phyloP scores from a whole-genome alignment of 2,329 filamentous ascomycete species.

The Aspergillus transmontanensis region DNA sequence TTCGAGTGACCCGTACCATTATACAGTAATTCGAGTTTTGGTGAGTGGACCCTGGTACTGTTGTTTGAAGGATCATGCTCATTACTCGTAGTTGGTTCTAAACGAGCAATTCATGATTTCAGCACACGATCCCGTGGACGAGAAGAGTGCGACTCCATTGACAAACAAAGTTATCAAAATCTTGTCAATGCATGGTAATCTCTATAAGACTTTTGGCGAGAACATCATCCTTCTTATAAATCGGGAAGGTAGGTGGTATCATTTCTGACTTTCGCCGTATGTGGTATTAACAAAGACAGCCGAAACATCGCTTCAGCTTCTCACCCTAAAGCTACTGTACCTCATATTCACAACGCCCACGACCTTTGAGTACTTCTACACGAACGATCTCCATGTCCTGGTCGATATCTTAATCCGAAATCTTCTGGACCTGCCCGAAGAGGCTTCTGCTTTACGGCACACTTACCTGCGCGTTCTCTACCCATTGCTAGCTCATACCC shows the following conservation, averaged over 20 bases:
- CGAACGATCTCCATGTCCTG: conserved; percentile 91
- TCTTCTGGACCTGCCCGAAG: conserved; percentile 89
- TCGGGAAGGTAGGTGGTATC: conserved; percentile 65
- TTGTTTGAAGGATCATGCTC: conserved; percentile 19
- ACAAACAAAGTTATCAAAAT: conserved; percentile 95
- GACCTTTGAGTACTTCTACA: conserved; percentile 98
- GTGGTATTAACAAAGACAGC: conserved; percentile 45
- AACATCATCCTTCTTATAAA: conserved; percentile 96
- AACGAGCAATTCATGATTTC: conserved; percentile 98
- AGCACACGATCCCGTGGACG: conserved; percentile 56
- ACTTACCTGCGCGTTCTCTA: conserved; percentile 94
- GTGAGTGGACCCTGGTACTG: conserved; percentile 54
- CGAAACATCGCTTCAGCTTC: conserved; percentile 87
- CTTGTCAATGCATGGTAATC: conserved; percentile 75
- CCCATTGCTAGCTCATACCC: conserved; percentile 86
- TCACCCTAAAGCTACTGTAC: conserved; percentile 96
- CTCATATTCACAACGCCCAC: conserved; percentile 88
- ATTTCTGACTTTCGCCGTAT: neutral
- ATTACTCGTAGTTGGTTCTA: conserved; percentile 71
- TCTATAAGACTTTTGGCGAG: conserved; percentile 93
- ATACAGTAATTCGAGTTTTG: conserved; percentile 88
- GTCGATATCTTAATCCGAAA: conserved; percentile 96
- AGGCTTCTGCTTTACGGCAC: conserved; percentile 72
- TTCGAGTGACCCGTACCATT: conserved; percentile 90
- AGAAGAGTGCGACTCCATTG: conserved; percentile 54